Evolutionary conservation across 1,139 yeast species (phyloP).

Genomic region (Barnettozyma hawaiiensis): DNA sequence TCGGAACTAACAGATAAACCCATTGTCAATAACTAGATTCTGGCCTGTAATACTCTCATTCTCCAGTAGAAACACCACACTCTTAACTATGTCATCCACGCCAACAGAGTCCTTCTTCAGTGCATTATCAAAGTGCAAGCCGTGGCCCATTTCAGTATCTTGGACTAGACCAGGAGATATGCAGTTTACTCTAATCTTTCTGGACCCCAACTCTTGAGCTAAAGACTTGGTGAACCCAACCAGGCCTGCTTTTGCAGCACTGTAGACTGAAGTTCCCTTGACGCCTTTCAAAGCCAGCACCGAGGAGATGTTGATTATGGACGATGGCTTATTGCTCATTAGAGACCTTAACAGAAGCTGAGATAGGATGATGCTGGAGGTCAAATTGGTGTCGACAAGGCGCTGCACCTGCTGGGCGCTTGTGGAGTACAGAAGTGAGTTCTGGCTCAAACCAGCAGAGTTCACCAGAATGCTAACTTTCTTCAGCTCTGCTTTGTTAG

Average conservation of each 20-base stretch:
- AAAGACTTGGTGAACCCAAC: slow-evolving; percentile 60
- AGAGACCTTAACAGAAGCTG: slow-evolving; percentile 45
- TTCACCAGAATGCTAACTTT: slow-evolving; percentile 52
- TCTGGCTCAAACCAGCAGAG: slow-evolving; percentile 78
- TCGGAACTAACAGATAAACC: slow-evolving; percentile 16
- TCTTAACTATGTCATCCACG: slow-evolving; percentile 26
- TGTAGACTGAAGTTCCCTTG: slow-evolving; percentile 69
- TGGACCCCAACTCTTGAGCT: slow-evolving; percentile 53
- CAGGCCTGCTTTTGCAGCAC: slow-evolving; percentile 78
- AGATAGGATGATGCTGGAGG: slow-evolving; percentile 58
- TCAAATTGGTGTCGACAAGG: slow-evolving; percentile 56
- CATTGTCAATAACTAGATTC: slow-evolving; percentile 31
- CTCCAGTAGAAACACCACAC: slow-evolving; percentile 26
- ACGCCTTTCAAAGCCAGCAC: slow-evolving; percentile 47
- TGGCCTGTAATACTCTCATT: slow-evolving; percentile 38
- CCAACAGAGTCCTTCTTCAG: slow-evolving; percentile 31
- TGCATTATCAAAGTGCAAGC: slow-evolving; percentile 24
- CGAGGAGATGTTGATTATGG: slow-evolving; percentile 68
- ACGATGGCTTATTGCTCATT: slow-evolving; percentile 36
- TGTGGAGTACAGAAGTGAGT: slow-evolving; percentile 46
- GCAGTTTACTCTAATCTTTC: slow-evolving; percentile 53
- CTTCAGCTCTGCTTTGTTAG: slow-evolving; percentile 9
- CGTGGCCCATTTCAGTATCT: slow-evolving; percentile 62
- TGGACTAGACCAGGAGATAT: slow-evolving; percentile 67
- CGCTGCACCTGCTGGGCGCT: slow-evolving; percentile 15